Conservation (phyloP, 345 rosid species). For the Murraya paniculata region DNA sequence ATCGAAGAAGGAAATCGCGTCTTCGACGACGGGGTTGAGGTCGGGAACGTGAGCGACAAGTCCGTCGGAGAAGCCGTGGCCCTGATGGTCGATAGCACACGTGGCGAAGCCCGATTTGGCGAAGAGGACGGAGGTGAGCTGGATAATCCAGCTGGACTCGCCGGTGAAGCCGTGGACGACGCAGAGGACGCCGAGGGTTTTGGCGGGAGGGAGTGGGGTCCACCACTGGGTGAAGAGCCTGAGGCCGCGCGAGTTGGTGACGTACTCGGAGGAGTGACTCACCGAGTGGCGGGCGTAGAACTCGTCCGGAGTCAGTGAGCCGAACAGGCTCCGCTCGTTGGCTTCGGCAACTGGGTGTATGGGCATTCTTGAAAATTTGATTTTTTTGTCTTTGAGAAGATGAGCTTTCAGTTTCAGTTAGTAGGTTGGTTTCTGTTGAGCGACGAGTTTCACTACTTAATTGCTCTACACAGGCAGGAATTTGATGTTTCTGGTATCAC, state of each 20-base stretch:
- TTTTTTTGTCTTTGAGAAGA: not conserved
- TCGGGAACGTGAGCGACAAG: conserved; percentile 69
- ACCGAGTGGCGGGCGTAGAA: conserved; percentile 81
- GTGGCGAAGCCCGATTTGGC: conserved; percentile 74
- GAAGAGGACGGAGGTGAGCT: conserved; percentile 69
- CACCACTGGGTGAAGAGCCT: conserved; percentile 87
- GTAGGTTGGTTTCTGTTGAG: not conserved
- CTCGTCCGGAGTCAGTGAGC: conserved; percentile 53
- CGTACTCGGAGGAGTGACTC: conserved; percentile 59
- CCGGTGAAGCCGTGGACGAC: conserved; percentile 94
- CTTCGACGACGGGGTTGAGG: conserved; percentile 71
- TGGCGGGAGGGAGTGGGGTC: conserved; percentile 59
- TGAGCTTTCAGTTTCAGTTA: not conserved
- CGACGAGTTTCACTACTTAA: not conserved
- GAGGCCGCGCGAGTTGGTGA: conserved; percentile 74
- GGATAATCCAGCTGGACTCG: conserved; percentile 80
- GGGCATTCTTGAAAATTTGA: conserved; percentile 26
- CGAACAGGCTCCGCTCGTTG: conserved; percentile 61
- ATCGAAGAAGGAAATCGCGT: conserved; percentile 65
- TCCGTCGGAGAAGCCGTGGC: conserved; percentile 95
- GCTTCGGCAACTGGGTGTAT: conserved; percentile 77
- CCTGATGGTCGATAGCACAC: conserved; percentile 95
- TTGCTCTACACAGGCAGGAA: not conserved
- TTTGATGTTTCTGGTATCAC: not conserved
- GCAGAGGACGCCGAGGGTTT: conserved; percentile 54